A percentile compares a stretch with the other conserved stretches of the same genome.
These are phyloP conservation scores for Trichophyton benhamiae DNA, from an alignment of 2,329 filamentous ascomycete species.

Conservation along the genomic window DNA sequence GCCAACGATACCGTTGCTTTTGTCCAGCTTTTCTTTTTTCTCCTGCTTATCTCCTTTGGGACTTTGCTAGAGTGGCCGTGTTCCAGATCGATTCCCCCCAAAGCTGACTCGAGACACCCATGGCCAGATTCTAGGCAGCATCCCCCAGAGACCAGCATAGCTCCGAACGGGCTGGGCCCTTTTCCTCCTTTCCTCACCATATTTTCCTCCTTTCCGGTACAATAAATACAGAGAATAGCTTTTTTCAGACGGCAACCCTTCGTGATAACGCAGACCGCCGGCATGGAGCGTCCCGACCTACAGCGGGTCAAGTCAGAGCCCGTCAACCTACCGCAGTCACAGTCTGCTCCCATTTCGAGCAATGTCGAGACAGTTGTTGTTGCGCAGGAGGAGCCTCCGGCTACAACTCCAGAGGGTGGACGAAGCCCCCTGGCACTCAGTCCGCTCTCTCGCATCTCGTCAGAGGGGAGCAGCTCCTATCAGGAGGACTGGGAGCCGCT, in stretches of 20 bases:
- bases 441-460: constrained; percentile 51
- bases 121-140: constrained; percentile 31
- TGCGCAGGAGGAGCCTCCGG: not conserved
- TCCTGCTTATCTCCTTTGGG: no score
- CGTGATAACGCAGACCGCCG: not conserved
- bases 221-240: not conserved
- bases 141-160: constrained; percentile 31
- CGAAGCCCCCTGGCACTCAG: constrained; percentile 1
- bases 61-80: not conserved
- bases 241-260: not conserved
- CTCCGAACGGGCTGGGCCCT: constrained; percentile 16
- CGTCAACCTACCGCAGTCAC: constrained; percentile 3
- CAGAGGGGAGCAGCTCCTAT: constrained; percentile 67
- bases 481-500: constrained; percentile 81
- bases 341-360: not conserved
- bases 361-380: constrained; percentile 2
- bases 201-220: not conserved
- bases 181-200: constrained; percentile 13
- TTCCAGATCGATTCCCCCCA: constrained; percentile 3
- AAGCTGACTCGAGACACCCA: constrained; percentile 24
- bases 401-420: not conserved
- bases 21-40: not conserved
- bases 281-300: not conserved
- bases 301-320: constrained; percentile 8
- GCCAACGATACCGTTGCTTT: not conserved